Evolutionary conservation across 257 asterid genomes (phyloP).

Genomic region (Fraxinus americana): DNA sequence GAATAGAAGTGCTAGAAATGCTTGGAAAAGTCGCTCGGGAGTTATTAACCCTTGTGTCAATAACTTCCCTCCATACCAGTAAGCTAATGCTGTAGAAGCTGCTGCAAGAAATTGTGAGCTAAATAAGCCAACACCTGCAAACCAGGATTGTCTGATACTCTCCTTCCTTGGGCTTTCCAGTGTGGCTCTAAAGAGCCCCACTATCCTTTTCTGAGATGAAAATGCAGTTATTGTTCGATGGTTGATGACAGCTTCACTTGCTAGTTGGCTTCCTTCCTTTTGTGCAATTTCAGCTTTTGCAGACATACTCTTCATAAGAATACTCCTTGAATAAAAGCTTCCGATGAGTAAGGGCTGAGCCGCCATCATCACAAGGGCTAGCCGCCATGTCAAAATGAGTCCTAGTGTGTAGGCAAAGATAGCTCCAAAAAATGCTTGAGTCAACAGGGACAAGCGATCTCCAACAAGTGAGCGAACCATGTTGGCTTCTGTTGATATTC

Average conservation of each 20-base stretch:
- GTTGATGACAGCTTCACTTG: constrained; percentile 68
- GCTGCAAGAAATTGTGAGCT: constrained; percentile 82
- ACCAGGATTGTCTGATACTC: constrained; percentile 69
- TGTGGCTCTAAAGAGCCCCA: constrained; percentile 48
- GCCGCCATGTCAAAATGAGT: constrained; percentile 55
- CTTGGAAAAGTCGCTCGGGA: constrained; percentile 70
- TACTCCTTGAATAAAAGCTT: constrained; percentile 62
- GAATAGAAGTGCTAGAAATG: constrained; percentile 69
- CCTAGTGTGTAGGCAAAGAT: constrained; percentile 57
- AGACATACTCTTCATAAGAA: constrained; percentile 61
- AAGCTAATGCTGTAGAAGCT: constrained; percentile 77
- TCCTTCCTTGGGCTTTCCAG: constrained; percentile 57
- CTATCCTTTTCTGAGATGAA: constrained; percentile 56
- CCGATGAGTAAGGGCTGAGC: constrained; percentile 67
- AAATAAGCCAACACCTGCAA: constrained; percentile 66
- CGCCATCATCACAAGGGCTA: constrained; percentile 70
- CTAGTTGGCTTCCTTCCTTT: constrained; percentile 66
- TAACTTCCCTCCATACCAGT: constrained; percentile 81
- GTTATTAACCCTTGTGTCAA: constrained; percentile 42
- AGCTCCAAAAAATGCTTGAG: constrained; percentile 59
- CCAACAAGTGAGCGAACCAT: constrained; percentile 66
- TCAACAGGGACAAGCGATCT: constrained; percentile 56
- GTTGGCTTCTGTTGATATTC: constrained; percentile 58
- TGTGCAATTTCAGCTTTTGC: constrained; percentile 56
- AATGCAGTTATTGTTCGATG: constrained; percentile 74